Evolutionary conservation across 2,329 filamentous ascomycete genomes (phyloP).

Genomic region (Escovopsis sp.): DNA sequence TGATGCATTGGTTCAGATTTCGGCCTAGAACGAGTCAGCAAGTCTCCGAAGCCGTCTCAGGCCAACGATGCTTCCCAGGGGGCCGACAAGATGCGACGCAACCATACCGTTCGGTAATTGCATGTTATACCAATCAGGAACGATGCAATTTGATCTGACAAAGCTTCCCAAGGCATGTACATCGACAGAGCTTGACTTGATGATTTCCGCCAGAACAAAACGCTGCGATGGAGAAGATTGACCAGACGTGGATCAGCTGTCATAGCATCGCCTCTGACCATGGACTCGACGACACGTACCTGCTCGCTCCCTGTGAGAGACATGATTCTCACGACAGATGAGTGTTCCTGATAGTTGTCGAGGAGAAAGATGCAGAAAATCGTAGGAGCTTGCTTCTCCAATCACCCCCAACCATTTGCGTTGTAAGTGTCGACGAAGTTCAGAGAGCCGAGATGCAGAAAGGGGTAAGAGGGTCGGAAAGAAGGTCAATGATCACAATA

Average conservation of each 20-base stretch:
- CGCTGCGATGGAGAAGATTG: constrained; percentile 21
- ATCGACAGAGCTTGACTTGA: constrained; percentile 38
- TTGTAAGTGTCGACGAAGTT: not conserved
- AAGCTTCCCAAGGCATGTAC: constrained; percentile 30
- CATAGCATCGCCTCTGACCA: not conserved
- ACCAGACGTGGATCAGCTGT: not conserved
- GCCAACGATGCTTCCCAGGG: not conserved
- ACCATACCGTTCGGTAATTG: constrained; percentile 30
- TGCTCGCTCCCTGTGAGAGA: constrained; percentile 4
- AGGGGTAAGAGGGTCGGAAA: not conserved
- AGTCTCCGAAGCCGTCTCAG: not conserved
- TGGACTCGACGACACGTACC: constrained; percentile 3
- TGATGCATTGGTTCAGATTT: constrained; percentile 30
- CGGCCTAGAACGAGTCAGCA: constrained; percentile 20
- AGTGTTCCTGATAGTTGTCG: constrained; percentile 1
- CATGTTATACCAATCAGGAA: constrained; percentile 32
- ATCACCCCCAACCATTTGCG: constrained; percentile 3
- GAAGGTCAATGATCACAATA: not conserved
- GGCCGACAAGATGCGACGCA: not conserved
- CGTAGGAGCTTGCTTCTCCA: not conserved
- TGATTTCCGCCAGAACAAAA: constrained; percentile 41
- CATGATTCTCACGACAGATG: constrained; percentile 3
- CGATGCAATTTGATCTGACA: constrained; percentile 24
- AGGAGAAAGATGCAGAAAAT: constrained; percentile 1
- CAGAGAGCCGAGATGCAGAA: not conserved